Base-by-base conservation (phyloP, 1,284 basidiomycete species). In the Hemileia vastatrix region DNA sequence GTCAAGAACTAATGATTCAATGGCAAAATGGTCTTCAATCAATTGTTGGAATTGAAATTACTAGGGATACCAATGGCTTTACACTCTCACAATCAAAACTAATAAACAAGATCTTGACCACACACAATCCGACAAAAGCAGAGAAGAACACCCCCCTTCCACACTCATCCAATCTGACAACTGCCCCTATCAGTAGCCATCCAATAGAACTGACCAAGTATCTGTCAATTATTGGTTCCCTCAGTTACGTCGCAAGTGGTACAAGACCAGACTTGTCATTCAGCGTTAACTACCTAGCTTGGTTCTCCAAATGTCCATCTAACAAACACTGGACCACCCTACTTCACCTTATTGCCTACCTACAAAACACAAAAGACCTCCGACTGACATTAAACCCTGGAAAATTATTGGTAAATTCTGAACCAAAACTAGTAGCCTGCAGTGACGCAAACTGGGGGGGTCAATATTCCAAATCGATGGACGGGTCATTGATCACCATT, bases 361-460 rank as follows among this genome's bases (percentile, higher is more conserved):
- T 59, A 4, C 18, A 33, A 6, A 43, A 27, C 8, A 52, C 49
- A 13, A 3, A 5, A 1, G 50, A n/a, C 13, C 9, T 60, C 3
- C n/a, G n/a, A n/a, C n/a, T n/a, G n/a, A n/a, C n/a, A n/a, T n/a
- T n/a, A n/a, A n/a, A n/a, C n/a, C n/a, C n/a, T n/a, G n/a, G n/a
- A n/a, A 44, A 45, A 18, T 53, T 44, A 4, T 60, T 45, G 19
- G 51, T 60, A 6, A n/a, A n/a, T n/a, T n/a, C n/a, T n/a, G n/a
- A n/a, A n/a, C n/a, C n/a, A n/a, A n/a, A n/a, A n/a, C n/a, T n/a
- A n/a, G n/a, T n/a, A n/a, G n/a, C n/a, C n/a, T n/a, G n/a, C n/a
- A n/a, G n/a, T n/a, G 51, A 60, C 18, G 58, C 58, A 2, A 60
- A 60, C 43, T 48, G 45, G 45, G 45, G 45, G 6, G 45, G 45